These are phyloP conservation scores for Sicyos baderoa DNA, from an alignment of 306 rosid genomes.

Conservation along the genomic window DNA sequence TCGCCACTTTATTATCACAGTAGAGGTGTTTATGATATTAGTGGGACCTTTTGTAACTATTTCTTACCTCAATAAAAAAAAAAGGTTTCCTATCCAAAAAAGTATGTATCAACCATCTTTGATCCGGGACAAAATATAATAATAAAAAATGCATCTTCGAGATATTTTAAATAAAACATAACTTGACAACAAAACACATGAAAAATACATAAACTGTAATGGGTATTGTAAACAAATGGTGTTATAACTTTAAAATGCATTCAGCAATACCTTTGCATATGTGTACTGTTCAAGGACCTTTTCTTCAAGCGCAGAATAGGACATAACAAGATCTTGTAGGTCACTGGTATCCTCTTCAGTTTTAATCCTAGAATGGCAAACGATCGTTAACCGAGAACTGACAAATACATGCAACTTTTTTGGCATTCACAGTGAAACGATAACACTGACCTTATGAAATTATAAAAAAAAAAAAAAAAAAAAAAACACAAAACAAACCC, in stretches of 20 bases:
- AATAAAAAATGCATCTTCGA: not conserved
- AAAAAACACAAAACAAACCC: not conserved
- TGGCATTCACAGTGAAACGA: conserved; percentile 5
- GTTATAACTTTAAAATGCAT: not conserved
- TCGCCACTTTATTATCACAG: no score
- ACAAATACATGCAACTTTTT: conserved; percentile 16
- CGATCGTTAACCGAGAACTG: conserved; percentile 17
- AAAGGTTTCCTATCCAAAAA: no score
- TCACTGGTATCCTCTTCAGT: conserved; percentile 75
- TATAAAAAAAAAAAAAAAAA: no score
- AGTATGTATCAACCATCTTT: not conserved
- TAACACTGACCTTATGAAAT: not conserved
- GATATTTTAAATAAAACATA: not conserved
- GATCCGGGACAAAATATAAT: not conserved
- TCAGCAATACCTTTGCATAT: conserved; percentile 72
- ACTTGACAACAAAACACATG: not conserved
- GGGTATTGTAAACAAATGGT: not conserved
- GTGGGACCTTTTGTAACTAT: no score
- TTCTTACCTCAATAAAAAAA: no score
- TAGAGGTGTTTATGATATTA: no score
- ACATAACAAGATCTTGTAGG: conserved; percentile 56
- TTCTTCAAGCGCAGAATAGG: conserved; percentile 80
- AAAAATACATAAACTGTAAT: not conserved
- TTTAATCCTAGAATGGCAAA: conserved; percentile 45
- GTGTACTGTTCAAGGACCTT: conserved; percentile 94